These are phyloP conservation scores for Herpetomonas samuelpessoai DNA, from an alignment of 208 protist species.

Conservation along the genomic window DNA sequence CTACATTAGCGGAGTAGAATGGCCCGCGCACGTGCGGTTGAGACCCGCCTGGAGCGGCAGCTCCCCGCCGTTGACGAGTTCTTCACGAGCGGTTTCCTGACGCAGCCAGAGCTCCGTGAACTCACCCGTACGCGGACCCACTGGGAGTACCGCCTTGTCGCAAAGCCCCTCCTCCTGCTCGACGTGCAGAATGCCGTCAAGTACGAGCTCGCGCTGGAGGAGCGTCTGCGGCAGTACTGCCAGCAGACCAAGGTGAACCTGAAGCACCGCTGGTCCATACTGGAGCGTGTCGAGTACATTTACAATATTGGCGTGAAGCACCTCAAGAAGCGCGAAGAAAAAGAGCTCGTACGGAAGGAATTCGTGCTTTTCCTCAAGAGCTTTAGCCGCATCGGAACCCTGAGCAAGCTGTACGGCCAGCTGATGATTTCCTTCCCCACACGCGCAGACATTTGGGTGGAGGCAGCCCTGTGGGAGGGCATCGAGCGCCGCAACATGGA, in stretches of 20 bases:
- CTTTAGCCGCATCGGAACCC: conserved; percentile 42
- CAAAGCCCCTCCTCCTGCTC: conserved; percentile 80
- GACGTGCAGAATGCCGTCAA: conserved; percentile 74
- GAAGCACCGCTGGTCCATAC: conserved; percentile 73
- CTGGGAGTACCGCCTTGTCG: conserved; percentile 86
- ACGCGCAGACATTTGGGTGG: conserved; percentile 66
- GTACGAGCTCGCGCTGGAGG: conserved; percentile 79
- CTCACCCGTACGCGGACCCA: conserved; percentile 71
- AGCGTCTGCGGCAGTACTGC: conserved; percentile 62
- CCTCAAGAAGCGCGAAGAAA: conserved; percentile 46
- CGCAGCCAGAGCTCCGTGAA: conserved; percentile 54
- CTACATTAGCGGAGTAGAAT: too few species aligned
- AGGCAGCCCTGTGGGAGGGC: conserved; percentile 73
- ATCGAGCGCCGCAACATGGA: conserved; percentile 57
- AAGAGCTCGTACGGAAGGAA: conserved; percentile 53
- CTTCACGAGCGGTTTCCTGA: conserved; percentile 81
- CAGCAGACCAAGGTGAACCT: conserved; percentile 60
- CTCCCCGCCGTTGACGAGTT: conserved; percentile 83
- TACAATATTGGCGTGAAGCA: conserved; percentile 83
- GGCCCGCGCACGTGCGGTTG: conserved; percentile 81
- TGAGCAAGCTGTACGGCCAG: conserved; percentile 75
- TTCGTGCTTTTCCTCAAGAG: conserved; percentile 63
- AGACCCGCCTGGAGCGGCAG: conserved; percentile 86
- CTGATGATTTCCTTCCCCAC: conserved; percentile 69
- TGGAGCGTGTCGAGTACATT: conserved; percentile 80